Evolutionary conservation across 371 early-diverging fungal species (phyloP).

Genomic region (Basidiobolus meristosporus): DNA sequence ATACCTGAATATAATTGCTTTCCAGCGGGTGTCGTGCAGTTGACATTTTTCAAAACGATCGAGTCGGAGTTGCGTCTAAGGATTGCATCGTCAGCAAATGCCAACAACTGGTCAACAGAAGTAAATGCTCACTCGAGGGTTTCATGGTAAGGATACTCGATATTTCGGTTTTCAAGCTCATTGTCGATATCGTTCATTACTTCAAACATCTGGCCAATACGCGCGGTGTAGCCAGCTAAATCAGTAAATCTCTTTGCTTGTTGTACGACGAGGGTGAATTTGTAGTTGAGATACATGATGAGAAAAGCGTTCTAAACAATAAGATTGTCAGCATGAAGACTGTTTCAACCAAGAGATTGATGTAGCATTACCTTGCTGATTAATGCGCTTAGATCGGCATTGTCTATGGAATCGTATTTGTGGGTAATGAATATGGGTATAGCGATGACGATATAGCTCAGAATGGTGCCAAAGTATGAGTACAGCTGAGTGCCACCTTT

Average conservation of each 20-base stretch:
- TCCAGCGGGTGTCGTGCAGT: background rate
- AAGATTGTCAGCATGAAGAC: background rate
- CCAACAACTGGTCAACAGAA: background rate
- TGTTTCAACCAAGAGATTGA: background rate
- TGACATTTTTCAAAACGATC: background rate
- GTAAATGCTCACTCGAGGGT: background rate
- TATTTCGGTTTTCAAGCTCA: conserved; percentile 1
- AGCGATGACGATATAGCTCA: conserved; percentile 68
- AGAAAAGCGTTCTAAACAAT: conserved; percentile 37
- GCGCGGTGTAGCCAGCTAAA: conserved; percentile 68
- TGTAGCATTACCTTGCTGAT: conserved; percentile 48
- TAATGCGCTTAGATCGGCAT: conserved; percentile 43
- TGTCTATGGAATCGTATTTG: conserved; percentile 38
- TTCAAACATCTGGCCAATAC: conserved; percentile 68
- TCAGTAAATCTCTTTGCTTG: conserved; percentile 43
- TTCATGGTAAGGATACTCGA: background rate
- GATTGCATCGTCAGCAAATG: background rate
- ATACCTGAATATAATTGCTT: background rate
- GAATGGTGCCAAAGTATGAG: conserved; percentile 58
- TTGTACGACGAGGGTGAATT: conserved; percentile 54
- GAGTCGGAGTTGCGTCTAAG: background rate
- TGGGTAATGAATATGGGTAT: conserved; percentile 59
- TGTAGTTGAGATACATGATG: conserved; percentile 52
- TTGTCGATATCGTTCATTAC: conserved; percentile 17
- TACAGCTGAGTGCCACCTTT: conserved; percentile 39